Conservation (phyloP, 192 early-diverging fungal genomes). For the Podila clonocystis region DNA sequence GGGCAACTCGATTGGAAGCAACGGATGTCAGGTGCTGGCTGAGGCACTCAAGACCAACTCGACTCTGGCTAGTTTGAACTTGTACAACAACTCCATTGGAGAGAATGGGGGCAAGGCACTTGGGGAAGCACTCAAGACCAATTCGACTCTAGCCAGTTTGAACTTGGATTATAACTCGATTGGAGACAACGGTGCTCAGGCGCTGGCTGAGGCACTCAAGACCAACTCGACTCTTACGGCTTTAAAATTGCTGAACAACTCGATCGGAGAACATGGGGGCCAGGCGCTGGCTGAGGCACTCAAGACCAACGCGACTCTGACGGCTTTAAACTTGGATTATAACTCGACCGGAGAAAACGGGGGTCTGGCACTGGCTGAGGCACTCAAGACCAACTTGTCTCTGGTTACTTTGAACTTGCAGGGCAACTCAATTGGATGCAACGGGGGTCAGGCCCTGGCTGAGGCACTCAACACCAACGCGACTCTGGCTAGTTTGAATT, state of each 20-base stretch:
- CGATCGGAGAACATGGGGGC: no score
- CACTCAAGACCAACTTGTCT: no score
- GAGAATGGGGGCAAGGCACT: constrained; percentile 11
- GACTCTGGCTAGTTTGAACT: constrained; percentile 18
- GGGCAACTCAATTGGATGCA: no score
- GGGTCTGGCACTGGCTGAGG: no score
- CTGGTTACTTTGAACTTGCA: no score
- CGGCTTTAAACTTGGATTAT: constrained; percentile 8
- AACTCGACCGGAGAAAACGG: no score
- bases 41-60: constrained; percentile 22
- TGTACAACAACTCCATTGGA: neutral
- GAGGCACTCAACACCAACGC: no score
- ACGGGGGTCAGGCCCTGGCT: no score
- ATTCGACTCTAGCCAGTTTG: constrained; percentile 19
- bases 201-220: constrained; percentile 6
- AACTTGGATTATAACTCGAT: constrained; percentile 1
- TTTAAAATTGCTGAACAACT: no score
- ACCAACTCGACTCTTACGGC: constrained; percentile 13
- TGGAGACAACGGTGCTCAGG: neutral
- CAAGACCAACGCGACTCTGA: constrained; percentile 21
- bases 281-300: constrained; percentile 13
- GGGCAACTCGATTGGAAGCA: neutral
- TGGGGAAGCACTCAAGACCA: constrained; percentile 15
- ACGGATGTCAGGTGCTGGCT: neutral
- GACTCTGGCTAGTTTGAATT: no score